Conservation (phyloP, 202 grass and related monocot species). For the Carex sylvatica region DNA sequence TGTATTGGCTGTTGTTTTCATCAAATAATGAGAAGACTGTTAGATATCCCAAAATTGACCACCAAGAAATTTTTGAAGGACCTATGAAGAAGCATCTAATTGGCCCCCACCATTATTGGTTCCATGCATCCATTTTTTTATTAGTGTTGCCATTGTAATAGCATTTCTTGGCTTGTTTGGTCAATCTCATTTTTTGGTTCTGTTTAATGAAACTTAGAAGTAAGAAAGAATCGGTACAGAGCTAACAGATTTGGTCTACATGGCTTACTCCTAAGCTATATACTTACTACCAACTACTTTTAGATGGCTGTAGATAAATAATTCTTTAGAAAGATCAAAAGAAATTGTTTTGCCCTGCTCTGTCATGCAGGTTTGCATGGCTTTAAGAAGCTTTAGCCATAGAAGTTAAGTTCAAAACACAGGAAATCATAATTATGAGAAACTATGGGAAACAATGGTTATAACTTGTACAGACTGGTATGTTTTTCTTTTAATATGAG, state of each 20-base stretch:
- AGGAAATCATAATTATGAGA: not conserved
- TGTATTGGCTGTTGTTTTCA: slow-evolving; percentile 21
- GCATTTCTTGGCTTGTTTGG: slow-evolving; percentile 1
- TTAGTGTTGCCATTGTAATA: slow-evolving; percentile 17
- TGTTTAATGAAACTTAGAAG: not conserved
- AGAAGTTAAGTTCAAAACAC: not conserved
- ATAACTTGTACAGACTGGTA: not conserved
- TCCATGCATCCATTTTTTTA: not conserved
- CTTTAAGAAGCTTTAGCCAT: not conserved
- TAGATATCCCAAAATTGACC: slow-evolving; percentile 17
- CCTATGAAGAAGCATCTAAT: not conserved
- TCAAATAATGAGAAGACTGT: not conserved
- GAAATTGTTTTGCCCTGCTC: not conserved
- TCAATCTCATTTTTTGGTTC: slow-evolving; percentile 22
- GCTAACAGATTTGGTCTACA: not conserved
- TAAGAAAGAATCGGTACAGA: too few relatives aligned
- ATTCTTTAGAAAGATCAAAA: not conserved
- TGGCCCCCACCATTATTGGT: not conserved
- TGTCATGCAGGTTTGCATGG: not conserved
- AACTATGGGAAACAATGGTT: not conserved
- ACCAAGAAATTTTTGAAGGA: slow-evolving; percentile 9
- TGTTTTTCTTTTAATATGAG: not conserved
- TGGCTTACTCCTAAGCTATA: not conserved
- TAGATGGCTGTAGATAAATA: not conserved
- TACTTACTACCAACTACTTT: not conserved